A percentile compares a stretch with the other conserved stretches of the same genome.
Conservation (phyloP, 106 monocot genomes). For the Iris macrosiphon region DNA sequence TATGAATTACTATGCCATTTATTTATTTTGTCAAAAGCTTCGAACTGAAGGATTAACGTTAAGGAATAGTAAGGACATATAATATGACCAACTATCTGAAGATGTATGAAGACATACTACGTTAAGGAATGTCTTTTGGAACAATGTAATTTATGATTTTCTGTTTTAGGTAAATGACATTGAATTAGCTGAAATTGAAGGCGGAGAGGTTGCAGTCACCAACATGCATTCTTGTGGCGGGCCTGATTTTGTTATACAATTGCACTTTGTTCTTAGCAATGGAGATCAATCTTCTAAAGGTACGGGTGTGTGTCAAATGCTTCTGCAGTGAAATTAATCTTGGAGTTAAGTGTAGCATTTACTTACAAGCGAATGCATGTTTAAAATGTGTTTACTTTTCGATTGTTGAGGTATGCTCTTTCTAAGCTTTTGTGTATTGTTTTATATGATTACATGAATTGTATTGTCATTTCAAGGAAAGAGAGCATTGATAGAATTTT, state of each 20-base stretch:
- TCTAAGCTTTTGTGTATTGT: too few relatives aligned
- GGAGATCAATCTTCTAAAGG: neutral
- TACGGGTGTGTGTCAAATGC: constrained; percentile 9
- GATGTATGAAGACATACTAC: too few relatives aligned
- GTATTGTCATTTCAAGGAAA: constrained; percentile 17
- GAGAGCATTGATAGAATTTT: constrained; percentile 33
- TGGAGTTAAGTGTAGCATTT: neutral
- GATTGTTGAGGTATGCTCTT: constrained; percentile 25
- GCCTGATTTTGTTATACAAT: constrained; percentile 25
- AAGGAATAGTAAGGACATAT: too few relatives aligned
- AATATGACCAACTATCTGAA: too few relatives aligned
- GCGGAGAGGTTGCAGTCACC: constrained; percentile 29
- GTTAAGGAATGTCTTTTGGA: too few relatives aligned
- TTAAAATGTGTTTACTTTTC: constrained; percentile 31
- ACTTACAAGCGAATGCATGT: constrained; percentile 22
- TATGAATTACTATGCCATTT: too few relatives aligned
- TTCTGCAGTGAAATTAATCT: neutral
- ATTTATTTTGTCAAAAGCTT: too few relatives aligned
- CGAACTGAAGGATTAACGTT: too few relatives aligned
- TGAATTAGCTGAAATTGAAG: constrained; percentile 28
- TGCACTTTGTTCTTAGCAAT: constrained; percentile 1
- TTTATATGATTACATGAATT: neutral
- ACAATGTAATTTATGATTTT: too few relatives aligned
- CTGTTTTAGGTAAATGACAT: constrained; percentile 28
- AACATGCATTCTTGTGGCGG: constrained; percentile 37